A percentile compares a stretch with the other conserved stretches of the same genome.
These are phyloP conservation scores for Aspergillus transmontanensis DNA, from an alignment of 2,329 filamentous ascomycete genomes.

Conservation along the genomic window DNA sequence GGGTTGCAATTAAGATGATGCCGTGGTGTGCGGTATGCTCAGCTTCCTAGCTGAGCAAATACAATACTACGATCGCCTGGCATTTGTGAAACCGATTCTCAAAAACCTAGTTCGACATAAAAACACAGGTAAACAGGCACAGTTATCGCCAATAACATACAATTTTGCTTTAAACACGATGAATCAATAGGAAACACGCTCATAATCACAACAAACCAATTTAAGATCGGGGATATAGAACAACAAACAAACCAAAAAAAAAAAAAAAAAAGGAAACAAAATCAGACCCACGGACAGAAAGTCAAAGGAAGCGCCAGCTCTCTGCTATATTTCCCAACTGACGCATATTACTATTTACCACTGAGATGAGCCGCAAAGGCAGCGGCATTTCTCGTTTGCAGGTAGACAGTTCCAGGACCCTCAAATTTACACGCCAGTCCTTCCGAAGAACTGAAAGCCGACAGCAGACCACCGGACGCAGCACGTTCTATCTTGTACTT, in stretches of 20 bases:
- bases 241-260: neutral
- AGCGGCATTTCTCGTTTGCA: constrained; percentile 86
- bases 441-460: constrained; percentile 77
- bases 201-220: neutral
- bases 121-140: neutral
- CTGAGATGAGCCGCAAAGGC: constrained; percentile 60
- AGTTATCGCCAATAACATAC: neutral
- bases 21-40: neutral
- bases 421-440: constrained; percentile 94
- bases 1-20: neutral
- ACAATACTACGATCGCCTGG: too few relatives aligned
- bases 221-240: neutral
- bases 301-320: constrained; percentile 23
- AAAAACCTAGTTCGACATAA: too few relatives aligned
- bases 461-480: constrained; percentile 89
- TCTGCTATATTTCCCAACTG: neutral
- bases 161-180: neutral
- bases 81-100: too few relatives aligned
- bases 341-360: constrained; percentile 28
- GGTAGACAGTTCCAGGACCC: constrained; percentile 83
- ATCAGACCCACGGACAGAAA: constrained; percentile 17
- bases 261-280: neutral
- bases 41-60: neutral
- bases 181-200: neutral
- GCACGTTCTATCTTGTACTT: constrained; percentile 91